Evolutionary conservation across 768 basidiomycete genomes (phyloP).

Genomic region (Solioccasus polychromus): DNA sequence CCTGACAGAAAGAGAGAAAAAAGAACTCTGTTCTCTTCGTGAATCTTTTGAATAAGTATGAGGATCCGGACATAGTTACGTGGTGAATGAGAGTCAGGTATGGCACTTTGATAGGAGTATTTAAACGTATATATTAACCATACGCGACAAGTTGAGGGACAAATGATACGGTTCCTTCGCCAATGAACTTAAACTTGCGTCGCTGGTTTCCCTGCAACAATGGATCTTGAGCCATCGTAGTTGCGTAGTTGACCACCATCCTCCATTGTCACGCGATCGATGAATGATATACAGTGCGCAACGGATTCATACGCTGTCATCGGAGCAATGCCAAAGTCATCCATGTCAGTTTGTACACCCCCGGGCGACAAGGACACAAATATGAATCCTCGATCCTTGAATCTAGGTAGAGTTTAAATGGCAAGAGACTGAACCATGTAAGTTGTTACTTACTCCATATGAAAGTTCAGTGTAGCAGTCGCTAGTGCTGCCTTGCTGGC

Average conservation of each 20-base stretch:
- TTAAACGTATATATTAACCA: too few species aligned
- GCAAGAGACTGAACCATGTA: neutral
- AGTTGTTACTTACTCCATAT: conserved; percentile 1
- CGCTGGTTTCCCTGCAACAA: conserved; percentile 4
- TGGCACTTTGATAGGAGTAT: too few species aligned
- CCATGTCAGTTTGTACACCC: conserved; percentile 7
- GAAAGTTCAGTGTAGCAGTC: conserved; percentile 6
- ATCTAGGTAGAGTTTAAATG: neutral
- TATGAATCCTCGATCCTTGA: conserved; percentile 1
- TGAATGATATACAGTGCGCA: conserved; percentile 2
- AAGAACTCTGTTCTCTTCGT: neutral
- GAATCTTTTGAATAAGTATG: neutral
- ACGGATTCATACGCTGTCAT: conserved; percentile 5
- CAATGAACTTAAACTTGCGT: too few species aligned
- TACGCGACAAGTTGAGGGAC: too few species aligned
- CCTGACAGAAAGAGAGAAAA: neutral
- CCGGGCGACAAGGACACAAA: conserved; percentile 7
- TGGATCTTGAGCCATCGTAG: conserved; percentile 4
- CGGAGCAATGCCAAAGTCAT: conserved; percentile 6
- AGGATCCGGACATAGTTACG: too few species aligned
- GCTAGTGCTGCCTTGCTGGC: conserved; percentile 5
- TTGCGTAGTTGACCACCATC: conserved; percentile 6
- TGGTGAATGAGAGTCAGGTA: too few species aligned
- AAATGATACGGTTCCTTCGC: too few species aligned
- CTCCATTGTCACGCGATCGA: conserved; percentile 2